Conservation (phyloP, 2,329 filamentous ascomycete genomes). For the Alternaria dauci region DNA sequence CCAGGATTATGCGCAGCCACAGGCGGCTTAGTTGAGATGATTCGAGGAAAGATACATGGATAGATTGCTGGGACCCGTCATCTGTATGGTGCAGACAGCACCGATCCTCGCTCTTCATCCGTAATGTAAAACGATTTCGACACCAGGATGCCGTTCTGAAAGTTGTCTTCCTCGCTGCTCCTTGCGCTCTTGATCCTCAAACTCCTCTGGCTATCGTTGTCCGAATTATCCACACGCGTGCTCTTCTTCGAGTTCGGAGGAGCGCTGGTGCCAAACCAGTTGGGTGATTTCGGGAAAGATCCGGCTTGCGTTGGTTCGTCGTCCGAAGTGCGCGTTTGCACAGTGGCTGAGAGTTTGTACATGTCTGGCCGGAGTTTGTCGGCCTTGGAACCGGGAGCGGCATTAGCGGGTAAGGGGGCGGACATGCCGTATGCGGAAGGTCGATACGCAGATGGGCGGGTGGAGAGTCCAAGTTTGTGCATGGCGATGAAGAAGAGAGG, state of each 20-base stretch:
- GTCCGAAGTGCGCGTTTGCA: slow-evolving; percentile 28
- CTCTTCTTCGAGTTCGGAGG: slow-evolving; percentile 24
- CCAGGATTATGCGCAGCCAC: neutral
- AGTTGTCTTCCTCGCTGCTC: slow-evolving; percentile 31
- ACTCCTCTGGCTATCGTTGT: slow-evolving; percentile 38
- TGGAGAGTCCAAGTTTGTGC: slow-evolving; percentile 36
- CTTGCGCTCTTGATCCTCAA: slow-evolving; percentile 29
- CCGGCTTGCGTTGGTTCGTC: slow-evolving; percentile 7
- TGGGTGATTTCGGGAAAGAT: slow-evolving; percentile 17
- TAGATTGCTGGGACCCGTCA: neutral
- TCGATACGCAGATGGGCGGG: slow-evolving; percentile 27
- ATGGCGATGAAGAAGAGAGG: slow-evolving; percentile 43
- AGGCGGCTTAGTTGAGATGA: neutral
- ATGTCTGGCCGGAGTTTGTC: slow-evolving; percentile 31
- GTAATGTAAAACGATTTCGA: slow-evolving; percentile 43
- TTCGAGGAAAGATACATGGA: neutral
- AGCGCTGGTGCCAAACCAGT: slow-evolving; percentile 22
- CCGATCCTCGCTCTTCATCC: slow-evolving; percentile 34
- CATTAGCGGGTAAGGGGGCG: slow-evolving; percentile 21
- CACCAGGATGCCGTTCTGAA: slow-evolving; percentile 40
- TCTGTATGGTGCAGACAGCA: slow-evolving; percentile 13
- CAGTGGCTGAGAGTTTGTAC: slow-evolving; percentile 31
- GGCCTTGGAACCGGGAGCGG: slow-evolving; percentile 13
- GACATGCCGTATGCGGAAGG: slow-evolving; percentile 35
- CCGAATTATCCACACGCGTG: slow-evolving; percentile 16